Base-by-base conservation (phyloP, 164 flowering plant genomes). In the Chimonanthus salicifolius region DNA sequence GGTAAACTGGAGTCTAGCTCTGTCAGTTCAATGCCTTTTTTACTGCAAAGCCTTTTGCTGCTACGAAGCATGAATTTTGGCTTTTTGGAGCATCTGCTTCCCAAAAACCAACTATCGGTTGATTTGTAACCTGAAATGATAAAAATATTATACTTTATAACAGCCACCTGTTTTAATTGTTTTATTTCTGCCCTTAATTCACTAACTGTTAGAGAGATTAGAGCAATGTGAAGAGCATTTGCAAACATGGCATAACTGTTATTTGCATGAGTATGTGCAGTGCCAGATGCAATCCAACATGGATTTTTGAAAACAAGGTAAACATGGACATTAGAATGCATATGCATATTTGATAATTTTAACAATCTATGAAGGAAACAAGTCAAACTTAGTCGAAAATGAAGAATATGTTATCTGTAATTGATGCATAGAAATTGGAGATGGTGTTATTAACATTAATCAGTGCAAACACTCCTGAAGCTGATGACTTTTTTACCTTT, bases 81-180 rank as follows among this genome's bases (percentile, higher is more conserved):
- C 18, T 73, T 77, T 64, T 78, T 72, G 20, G 77, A 58, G 62
- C 49, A 7, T 48, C 10, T 64, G 74, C 62, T 66, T 64, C 80
- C 81, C 72, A 84, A 83, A 67, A 79, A 82, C 49, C 75, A 68
- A 70, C 7, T 69, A 20, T 79, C 72, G 49, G 74, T 69, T 64
- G 74, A 67, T 76, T 74, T 68, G 58, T 20, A 74, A 74, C 78
- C 94, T 87, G 83, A 77, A 74, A 80, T 77, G 80, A 71, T 66
- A 68, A 44, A 65, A 48, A 16, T 3, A 68, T 69, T 6, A 47
- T 6, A 15, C 45, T 7, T 8, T 51, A 63, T 70, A 10, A 49
- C 47, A 21, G 68, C 11, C 18, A 74, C 54, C 21, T 9, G 10
- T 47, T 73, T 20, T 9, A 50, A 73, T 49, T 47, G 33, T 47